These are phyloP conservation scores for Globisporangium orthogonon DNA, from an alignment of 352 stramenopile genomes.

Conservation along the genomic window DNA sequence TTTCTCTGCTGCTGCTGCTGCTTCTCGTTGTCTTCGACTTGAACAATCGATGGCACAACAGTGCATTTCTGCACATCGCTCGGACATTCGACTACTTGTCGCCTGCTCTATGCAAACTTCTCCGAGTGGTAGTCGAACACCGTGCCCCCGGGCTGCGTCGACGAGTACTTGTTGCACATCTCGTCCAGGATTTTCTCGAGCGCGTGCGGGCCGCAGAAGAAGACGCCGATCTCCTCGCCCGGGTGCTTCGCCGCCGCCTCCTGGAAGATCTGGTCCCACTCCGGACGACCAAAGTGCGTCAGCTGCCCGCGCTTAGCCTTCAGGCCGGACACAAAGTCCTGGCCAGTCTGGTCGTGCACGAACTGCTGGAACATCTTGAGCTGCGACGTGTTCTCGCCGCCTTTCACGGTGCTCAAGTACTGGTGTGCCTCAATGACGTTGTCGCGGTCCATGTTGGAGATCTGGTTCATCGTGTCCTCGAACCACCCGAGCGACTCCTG, in stretches of 20 bases:
- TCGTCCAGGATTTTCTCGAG: conserved; percentile 55
- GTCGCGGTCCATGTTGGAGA: conserved; percentile 63
- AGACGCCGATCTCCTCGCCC: conserved; percentile 63
- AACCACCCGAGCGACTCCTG: conserved; percentile 77
- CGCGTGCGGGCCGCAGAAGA: conserved; percentile 64
- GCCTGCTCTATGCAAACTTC: conserved; percentile 23
- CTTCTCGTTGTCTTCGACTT: too few relatives aligned
- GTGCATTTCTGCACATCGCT: too few relatives aligned
- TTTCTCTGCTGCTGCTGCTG: too few relatives aligned
- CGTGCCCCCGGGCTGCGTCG: background rate
- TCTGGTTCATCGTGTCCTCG: conserved; percentile 74
- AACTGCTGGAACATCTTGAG: conserved; percentile 70
- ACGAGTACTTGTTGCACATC: conserved; percentile 47
- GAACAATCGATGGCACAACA: too few relatives aligned
- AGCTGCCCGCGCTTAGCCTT: conserved; percentile 51
- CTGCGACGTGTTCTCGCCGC: conserved; percentile 38
- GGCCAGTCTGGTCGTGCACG: conserved; percentile 49
- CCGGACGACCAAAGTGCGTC: conserved; percentile 66
- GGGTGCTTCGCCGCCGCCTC: conserved; percentile 14
- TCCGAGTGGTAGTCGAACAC: conserved; percentile 66
- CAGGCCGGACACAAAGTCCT: conserved; percentile 69
- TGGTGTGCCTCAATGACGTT: conserved; percentile 77
- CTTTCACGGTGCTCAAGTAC: conserved; percentile 74
- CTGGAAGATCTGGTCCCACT: conserved; percentile 50
- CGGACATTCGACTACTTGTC: conserved; percentile 22